Conservation (phyloP, 1,284 basidiomycete species). For the Dichomitus squalens region DNA sequence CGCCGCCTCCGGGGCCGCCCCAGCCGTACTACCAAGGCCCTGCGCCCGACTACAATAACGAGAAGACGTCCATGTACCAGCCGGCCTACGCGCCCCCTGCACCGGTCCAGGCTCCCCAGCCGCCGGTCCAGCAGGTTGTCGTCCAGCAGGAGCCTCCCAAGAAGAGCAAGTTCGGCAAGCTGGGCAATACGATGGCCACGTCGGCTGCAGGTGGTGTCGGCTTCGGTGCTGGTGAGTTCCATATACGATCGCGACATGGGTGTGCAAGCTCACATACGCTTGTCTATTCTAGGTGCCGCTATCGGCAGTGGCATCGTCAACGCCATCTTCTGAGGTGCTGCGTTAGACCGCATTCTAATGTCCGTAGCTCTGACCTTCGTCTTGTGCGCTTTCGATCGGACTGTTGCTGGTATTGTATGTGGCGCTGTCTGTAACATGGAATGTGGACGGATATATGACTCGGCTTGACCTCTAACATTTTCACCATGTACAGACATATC, state of each 20-base stretch:
- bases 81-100: slow-evolving; percentile 38
- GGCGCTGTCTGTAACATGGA: background rate
- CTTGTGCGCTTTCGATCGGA: background rate
- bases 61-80: slow-evolving; percentile 43
- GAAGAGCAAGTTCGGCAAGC: slow-evolving; percentile 59
- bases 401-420: no score
- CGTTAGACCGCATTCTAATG: background rate
- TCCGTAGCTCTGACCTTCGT: no score
- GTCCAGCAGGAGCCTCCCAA: slow-evolving; percentile 46
- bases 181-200: slow-evolving; percentile 63
- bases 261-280: slow-evolving; percentile 12
- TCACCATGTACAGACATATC: background rate
- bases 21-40: slow-evolving; percentile 13
- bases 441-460: no score
- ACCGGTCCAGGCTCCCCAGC: slow-evolving; percentile 27
- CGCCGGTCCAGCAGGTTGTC: slow-evolving; percentile 1
- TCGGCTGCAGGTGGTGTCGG: slow-evolving; percentile 73
- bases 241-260: background rate
- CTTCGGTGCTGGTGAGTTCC: slow-evolving; percentile 57
- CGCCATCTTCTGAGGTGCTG: slow-evolving; percentile 39
- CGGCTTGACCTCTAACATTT: background rate
- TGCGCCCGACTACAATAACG: slow-evolving; percentile 7
- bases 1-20: slow-evolving; percentile 17
- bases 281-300: slow-evolving; percentile 37
- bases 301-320: slow-evolving; percentile 43